Conservation (phyloP, 2,329 filamentous ascomycete genomes). For the Ustulina deusta region DNA sequence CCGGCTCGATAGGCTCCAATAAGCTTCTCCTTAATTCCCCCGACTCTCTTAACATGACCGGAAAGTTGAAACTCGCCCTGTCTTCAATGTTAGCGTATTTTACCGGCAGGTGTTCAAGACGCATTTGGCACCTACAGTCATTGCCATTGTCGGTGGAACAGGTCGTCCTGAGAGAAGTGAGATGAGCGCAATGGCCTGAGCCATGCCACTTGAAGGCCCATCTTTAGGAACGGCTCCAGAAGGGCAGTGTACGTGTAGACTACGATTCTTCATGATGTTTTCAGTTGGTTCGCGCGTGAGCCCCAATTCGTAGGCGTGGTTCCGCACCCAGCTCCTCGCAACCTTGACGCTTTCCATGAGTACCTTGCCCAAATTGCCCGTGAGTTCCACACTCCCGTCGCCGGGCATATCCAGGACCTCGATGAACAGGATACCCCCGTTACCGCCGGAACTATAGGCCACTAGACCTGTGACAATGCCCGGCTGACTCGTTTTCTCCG, state of each 20-base stretch:
- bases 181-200: slow-evolving; percentile 93
- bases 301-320: slow-evolving; percentile 91
- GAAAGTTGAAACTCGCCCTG: slow-evolving; percentile 81
- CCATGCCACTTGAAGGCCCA: slow-evolving; percentile 86
- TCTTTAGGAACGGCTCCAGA: slow-evolving; percentile 96
- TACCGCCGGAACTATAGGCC: slow-evolving; percentile 90
- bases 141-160: slow-evolving; percentile 91
- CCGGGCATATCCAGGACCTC: slow-evolving; percentile 98
- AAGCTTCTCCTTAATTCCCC: slow-evolving; percentile 98
- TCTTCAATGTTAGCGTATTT: slow-evolving; percentile 44
- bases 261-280: slow-evolving; percentile 95
- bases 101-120: slow-evolving; percentile 35
- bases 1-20: slow-evolving; percentile 94
- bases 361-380: slow-evolving; percentile 94
- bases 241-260: slow-evolving; percentile 95
- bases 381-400: slow-evolving; percentile 90
- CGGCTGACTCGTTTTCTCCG: slow-evolving; percentile 83
- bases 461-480: slow-evolving; percentile 97
- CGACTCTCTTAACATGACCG: slow-evolving; percentile 91
- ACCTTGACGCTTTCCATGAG: slow-evolving; percentile 98
- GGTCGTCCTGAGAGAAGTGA: slow-evolving; percentile 87
- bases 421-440: slow-evolving; percentile 97
- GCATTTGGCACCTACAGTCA: slow-evolving; percentile 74
- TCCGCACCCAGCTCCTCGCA: slow-evolving; percentile 95
- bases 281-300: slow-evolving; percentile 82